Percentiles rank a stretch among this genome's conserved stretches.
These are phyloP conservation scores for Xylariaceae sp. DNA, from an alignment of 2,329 filamentous ascomycete genomes.

Conservation along the genomic window DNA sequence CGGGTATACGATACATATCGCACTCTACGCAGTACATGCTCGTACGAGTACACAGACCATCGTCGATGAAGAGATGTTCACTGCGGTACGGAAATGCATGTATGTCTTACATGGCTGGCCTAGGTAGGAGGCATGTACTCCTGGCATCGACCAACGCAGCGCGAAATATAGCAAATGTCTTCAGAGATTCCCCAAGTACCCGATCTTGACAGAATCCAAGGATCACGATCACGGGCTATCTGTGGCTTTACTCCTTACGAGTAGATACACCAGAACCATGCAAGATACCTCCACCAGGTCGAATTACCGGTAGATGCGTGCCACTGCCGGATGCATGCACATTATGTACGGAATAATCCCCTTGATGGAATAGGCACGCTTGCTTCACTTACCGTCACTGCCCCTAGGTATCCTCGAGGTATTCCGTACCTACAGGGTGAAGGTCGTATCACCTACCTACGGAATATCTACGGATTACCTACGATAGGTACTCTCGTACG, in stretches of 20 bases:
- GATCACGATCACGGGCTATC: too few species aligned
- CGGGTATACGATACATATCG: too few species aligned
- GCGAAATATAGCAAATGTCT: not conserved
- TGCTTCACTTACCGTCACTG: not conserved
- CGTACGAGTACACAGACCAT: not conserved
- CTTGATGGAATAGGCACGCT: not conserved
- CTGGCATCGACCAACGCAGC: not conserved
- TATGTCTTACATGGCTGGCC: not conserved
- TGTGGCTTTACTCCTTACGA: not conserved
- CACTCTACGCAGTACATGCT: too few species aligned
- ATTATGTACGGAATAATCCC: not conserved
- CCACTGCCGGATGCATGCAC: conserved; percentile 1
- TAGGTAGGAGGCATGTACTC: not conserved
- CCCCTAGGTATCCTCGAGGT: not conserved
- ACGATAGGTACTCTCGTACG: not conserved
- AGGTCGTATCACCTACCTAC: not conserved
- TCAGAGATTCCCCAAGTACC: not conserved
- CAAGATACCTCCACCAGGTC: not conserved
- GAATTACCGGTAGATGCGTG: not conserved
- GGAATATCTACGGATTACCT: not conserved
- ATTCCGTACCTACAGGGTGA: not conserved
- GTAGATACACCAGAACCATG: not conserved
- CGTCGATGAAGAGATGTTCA: not conserved
- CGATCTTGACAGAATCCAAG: not conserved
- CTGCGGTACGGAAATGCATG: not conserved